phyloP scores from a whole-genome alignment of 1,139 yeast genomes.

The Lodderomyces oxycetoniae region DNA sequence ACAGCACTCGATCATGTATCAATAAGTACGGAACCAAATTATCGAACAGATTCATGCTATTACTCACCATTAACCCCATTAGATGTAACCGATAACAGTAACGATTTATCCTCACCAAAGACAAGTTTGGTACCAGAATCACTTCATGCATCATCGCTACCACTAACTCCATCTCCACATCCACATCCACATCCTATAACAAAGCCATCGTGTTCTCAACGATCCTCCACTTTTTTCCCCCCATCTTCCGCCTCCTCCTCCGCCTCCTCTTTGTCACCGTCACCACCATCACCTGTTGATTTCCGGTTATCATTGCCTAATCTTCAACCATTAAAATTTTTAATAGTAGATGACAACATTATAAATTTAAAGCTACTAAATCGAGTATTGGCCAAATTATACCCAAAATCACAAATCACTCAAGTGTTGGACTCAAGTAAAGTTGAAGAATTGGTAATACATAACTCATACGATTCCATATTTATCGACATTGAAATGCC shows the following conservation, averaged over 20 bases:
- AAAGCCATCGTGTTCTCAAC: conserved; percentile 2
- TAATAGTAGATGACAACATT: conserved; percentile 42
- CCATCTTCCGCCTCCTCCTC: too few relatives aligned
- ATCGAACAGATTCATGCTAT: too few relatives aligned
- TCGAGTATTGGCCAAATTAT: conserved; percentile 29
- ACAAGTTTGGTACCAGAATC: too few relatives aligned
- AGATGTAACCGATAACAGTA: too few relatives aligned
- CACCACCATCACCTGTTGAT: neutral
- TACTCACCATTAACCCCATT: conserved; percentile 14
- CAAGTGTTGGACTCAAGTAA: conserved; percentile 30
- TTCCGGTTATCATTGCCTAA: conserved; percentile 18
- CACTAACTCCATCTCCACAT: too few relatives aligned
- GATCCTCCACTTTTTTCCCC: too few relatives aligned
- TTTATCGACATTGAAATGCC: conserved; percentile 50
- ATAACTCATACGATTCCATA: conserved; percentile 28
- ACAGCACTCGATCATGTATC: too few relatives aligned
- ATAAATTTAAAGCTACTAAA: conserved; percentile 38
- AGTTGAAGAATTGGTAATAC: conserved; percentile 21
- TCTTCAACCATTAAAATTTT: conserved; percentile 23
- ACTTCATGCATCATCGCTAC: too few relatives aligned
- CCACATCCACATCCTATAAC: conserved; percentile 4
- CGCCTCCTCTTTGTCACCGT: conserved; percentile 1
- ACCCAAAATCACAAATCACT: conserved; percentile 29
- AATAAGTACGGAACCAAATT: too few relatives aligned
- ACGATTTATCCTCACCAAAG: too few relatives aligned